phyloP scores from a whole-genome alignment of 2,329 filamentous ascomycete genomes.

The Xylariales sp. region DNA sequence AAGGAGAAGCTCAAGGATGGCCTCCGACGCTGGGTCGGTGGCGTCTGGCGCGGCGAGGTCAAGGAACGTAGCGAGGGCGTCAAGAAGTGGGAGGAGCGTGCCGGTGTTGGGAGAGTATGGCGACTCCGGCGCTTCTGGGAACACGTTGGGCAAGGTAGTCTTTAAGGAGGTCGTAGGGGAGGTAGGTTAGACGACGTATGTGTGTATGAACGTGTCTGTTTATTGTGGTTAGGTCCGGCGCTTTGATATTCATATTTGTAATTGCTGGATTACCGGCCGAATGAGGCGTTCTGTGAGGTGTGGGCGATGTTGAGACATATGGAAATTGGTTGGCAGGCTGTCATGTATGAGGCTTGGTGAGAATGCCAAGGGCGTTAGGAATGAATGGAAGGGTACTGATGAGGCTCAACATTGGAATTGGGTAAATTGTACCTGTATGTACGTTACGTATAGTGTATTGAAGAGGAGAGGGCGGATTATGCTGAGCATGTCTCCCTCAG shows the following conservation, averaged over 20 bases:
- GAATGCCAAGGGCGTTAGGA: conserved; percentile 4
- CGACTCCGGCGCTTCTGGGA: conserved; percentile 75
- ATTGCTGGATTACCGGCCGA: conserved; percentile 17
- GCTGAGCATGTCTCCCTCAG: neutral
- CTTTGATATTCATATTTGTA: conserved; percentile 12
- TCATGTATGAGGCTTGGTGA: conserved; percentile 6
- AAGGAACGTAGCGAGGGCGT: conserved; percentile 61
- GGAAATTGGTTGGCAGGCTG: neutral
- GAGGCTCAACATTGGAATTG: neutral
- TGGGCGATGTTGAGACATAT: conserved; percentile 8
- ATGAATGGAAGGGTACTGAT: neutral
- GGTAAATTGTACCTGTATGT: conserved; percentile 11
- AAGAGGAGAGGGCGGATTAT: no score
- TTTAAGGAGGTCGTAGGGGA: conserved; percentile 5
- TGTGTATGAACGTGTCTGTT: conserved; percentile 16
- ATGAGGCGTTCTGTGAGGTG: conserved; percentile 8
- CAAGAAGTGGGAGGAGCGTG: conserved; percentile 60
- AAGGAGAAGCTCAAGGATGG: conserved; percentile 75
- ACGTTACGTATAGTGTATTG: neutral
- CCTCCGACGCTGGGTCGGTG: conserved; percentile 72
- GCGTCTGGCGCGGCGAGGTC: conserved; percentile 66
- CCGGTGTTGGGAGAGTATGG: conserved; percentile 68
- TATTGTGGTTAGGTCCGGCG: neutral
- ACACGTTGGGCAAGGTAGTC: conserved; percentile 59
- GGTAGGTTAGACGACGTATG: conserved; percentile 4